Percentiles rank a stretch among this genome's conserved stretches.
These are phyloP conservation scores for Sphaerulina musiva DNA, from an alignment of 2,329 filamentous ascomycete genomes.

Conservation along the genomic window DNA sequence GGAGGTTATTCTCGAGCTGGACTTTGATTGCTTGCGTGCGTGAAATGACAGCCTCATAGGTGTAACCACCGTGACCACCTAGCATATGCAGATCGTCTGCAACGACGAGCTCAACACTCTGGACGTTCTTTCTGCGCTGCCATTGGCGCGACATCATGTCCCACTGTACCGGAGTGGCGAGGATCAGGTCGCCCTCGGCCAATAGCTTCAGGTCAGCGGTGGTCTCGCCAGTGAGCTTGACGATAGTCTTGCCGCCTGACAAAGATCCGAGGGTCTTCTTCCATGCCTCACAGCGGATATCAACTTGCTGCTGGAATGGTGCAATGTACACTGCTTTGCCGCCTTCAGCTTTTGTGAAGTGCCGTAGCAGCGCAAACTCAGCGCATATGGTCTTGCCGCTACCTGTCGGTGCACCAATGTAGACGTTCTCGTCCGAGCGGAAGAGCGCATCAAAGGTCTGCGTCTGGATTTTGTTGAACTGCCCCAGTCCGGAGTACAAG, in stretches of 20 bases:
- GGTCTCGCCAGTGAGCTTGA: slow-evolving; percentile 90
- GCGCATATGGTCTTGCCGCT: slow-evolving; percentile 97
- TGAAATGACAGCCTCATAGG: slow-evolving; percentile 96
- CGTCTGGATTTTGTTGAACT: slow-evolving; percentile 96
- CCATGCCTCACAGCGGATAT: slow-evolving; percentile 79
- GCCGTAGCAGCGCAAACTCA: slow-evolving; percentile 82
- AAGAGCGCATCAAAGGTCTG: slow-evolving; percentile 94
- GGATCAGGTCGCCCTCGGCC: slow-evolving; percentile 77
- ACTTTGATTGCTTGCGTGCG: slow-evolving; percentile 94
- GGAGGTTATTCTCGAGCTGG: slow-evolving; percentile 75
- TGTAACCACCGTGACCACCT: slow-evolving; percentile 75
- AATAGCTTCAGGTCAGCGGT: slow-evolving; percentile 83
- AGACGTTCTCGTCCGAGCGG: slow-evolving; percentile 85
- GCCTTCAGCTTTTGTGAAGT: slow-evolving; percentile 67
- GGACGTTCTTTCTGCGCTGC: slow-evolving; percentile 93
- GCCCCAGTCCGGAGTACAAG: slow-evolving; percentile 74
- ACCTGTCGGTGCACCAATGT: slow-evolving; percentile 85
- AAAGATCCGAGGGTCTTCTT: slow-evolving; percentile 65
- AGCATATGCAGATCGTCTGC: slow-evolving; percentile 93
- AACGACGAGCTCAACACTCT: slow-evolving; percentile 83
- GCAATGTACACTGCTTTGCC: slow-evolving; percentile 89
- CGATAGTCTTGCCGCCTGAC: slow-evolving; percentile 77
- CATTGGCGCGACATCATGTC: slow-evolving; percentile 92
- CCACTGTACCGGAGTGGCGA: slow-evolving; percentile 93
- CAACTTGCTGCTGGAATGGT: slow-evolving; percentile 88